A percentile compares a stretch with the other conserved stretches of the same genome.
Evolutionary conservation across 73 alveolate species (phyloP).

Genomic region (Tetrahymena elliotti): DNA sequence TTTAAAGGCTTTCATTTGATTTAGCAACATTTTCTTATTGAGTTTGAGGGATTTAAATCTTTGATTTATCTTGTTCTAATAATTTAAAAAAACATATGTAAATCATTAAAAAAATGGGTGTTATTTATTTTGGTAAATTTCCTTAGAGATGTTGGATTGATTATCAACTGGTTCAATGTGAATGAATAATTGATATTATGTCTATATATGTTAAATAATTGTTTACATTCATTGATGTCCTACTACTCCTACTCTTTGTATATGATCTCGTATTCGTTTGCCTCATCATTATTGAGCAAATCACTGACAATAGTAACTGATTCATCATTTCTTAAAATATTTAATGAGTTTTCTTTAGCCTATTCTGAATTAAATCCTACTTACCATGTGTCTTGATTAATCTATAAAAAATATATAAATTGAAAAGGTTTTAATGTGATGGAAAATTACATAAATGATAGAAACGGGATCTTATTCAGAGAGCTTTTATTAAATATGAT

Average conservation of each 20-base stretch:
- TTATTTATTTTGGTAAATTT: too few relatives aligned
- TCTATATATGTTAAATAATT: too few relatives aligned
- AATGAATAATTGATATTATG: too few relatives aligned
- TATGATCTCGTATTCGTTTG: background rate
- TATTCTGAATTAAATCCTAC: background rate
- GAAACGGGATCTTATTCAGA: background rate
- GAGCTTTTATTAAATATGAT: background rate
- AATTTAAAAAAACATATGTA: too few relatives aligned
- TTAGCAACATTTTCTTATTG: background rate
- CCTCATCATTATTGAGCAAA: background rate
- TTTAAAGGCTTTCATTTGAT: background rate
- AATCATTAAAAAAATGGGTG: background rate
- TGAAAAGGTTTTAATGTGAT: too few relatives aligned
- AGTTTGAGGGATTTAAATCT: background rate
- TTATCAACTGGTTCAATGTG: too few relatives aligned
- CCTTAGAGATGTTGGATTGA: too few relatives aligned
- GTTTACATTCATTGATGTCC: background rate
- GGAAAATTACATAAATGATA: background rate
- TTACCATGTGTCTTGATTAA: background rate
- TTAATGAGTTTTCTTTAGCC: background rate
- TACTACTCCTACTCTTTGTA: background rate
- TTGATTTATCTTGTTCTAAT: background rate
- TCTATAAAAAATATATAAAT: background rate
- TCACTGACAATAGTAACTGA: background rate
- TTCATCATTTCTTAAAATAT: background rate